A percentile compares a stretch with the other conserved stretches of the same genome.
Conservation (phyloP, 441 rosid species). For the Mallotus repandus region DNA sequence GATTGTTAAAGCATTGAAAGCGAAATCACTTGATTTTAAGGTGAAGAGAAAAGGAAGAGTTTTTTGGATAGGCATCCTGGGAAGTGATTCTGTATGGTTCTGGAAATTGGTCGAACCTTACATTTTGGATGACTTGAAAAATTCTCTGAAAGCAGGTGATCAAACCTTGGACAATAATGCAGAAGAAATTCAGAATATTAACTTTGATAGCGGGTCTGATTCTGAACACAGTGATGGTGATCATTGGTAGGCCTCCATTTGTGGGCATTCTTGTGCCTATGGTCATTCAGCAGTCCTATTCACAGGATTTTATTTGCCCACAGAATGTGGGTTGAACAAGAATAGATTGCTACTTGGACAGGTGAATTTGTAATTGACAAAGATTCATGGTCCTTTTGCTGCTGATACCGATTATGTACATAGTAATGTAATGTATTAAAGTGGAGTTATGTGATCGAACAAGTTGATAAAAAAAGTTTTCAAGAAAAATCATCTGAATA, state of each 20-base stretch:
- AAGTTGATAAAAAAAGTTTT: neutral
- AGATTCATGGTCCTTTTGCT: neutral
- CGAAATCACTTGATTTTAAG: slow-evolving; percentile 56
- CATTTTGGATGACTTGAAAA: slow-evolving; percentile 51
- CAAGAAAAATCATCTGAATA: no score
- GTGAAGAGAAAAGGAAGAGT: slow-evolving; percentile 75
- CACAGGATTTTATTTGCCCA: no score
- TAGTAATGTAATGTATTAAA: neutral
- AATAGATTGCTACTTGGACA: no score
- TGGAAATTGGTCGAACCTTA: slow-evolving; percentile 71
- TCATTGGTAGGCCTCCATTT: slow-evolving; percentile 1
- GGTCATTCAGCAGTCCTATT: neutral
- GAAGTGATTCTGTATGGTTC: slow-evolving; percentile 55
- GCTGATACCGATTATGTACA: neutral
- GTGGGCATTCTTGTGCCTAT: neutral
- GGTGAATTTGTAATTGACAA: neutral
- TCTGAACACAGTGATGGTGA: slow-evolving; percentile 31
- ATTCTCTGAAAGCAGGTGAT: slow-evolving; percentile 32
- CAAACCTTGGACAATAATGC: slow-evolving; percentile 15
- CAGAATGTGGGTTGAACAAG: no score
- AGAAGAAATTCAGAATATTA: slow-evolving; percentile 21
- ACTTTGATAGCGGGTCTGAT: slow-evolving; percentile 43
- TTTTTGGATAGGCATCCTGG: slow-evolving; percentile 81
- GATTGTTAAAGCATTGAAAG: slow-evolving; percentile 54
- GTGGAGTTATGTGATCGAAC: neutral